These are phyloP conservation scores for Eimeria maxima DNA, from an alignment of 169 alveolate genomes.

Conservation along the genomic window DNA sequence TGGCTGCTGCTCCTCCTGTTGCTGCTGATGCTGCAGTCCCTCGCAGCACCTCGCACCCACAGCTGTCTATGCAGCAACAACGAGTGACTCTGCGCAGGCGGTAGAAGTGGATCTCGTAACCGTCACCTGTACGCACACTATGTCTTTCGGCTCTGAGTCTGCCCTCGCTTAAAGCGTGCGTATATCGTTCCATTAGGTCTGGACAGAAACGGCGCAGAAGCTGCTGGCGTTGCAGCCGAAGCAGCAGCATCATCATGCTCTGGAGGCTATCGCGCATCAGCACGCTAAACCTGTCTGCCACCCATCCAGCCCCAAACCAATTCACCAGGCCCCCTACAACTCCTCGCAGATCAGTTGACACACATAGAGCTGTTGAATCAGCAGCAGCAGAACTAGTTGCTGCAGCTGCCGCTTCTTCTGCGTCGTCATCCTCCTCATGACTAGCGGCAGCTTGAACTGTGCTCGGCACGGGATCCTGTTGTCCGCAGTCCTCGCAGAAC, in stretches of 20 bases:
- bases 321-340: not conserved
- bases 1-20: not conserved
- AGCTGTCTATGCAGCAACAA: constrained; percentile 57
- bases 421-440: not conserved
- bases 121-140: constrained; percentile 78
- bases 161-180: constrained; percentile 63
- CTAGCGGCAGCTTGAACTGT: not conserved
- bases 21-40: not conserved
- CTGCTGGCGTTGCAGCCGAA: constrained; percentile 76
- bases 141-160: constrained; percentile 65
- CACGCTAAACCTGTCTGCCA: not conserved
- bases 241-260: constrained; percentile 46
- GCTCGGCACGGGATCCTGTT: not conserved
- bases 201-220: constrained; percentile 74
- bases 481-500: not conserved
- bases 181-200: constrained; percentile 73
- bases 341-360: not conserved
- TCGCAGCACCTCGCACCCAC: constrained; percentile 29
- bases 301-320: not conserved
- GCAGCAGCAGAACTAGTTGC: constrained; percentile 17
- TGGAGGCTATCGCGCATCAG: constrained; percentile 19
- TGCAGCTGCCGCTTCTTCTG: constrained; percentile 11
- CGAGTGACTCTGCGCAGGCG: constrained; percentile 62
- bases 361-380: not conserved
- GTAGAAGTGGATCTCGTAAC: constrained; percentile 67